Base-by-base conservation (phyloP, 345 rosid species). In the Corchorus olitorius region DNA sequence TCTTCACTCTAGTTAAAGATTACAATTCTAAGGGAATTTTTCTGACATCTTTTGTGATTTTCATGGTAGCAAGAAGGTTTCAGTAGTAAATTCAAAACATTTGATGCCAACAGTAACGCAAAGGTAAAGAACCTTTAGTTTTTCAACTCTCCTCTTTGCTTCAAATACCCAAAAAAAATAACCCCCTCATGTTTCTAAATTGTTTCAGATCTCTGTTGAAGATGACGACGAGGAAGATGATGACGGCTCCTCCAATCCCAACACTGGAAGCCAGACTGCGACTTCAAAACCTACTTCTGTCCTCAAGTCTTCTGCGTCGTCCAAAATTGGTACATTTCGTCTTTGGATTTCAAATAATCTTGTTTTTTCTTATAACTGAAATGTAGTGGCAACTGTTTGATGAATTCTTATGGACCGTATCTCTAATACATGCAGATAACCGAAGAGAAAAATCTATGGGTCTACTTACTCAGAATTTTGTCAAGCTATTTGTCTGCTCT, bases 361-460 rank as follows among this genome's bases (percentile, higher is more conserved):
- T 16, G 33, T 37, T 52, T 59, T 20, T 35, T n/a, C 48, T 34
- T 58, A 33, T 48, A 1, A 74, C 43, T 56, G 20, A 16, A 50
- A 48, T 8, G 12, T 10, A 14, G 7, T 20, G 27, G 59, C 10
- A 33, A 45, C 11, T 0, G 2, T 2, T 2, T 20, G 1, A 33
- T 60, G 14, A 46, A 16, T 34, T 11, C 8, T 75, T 11, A 19
- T 64, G 16, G 35, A 11, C 15, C 3, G 6, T 65, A 33, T 62
- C 73, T 76, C 70, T 22, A 39, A 53, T 75, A 75, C 60, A 27
- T 61, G 50, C 88, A 94, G 98, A 92, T 56, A 91, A 84, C 76
- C 85, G 92, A 79, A 83, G 92, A 82, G 98, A 94, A 80, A 94
- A 94, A 80, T 94, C 98, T 16, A 83, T 94, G 81, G 94, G 94